A percentile compares a stretch with the other conserved stretches of the same genome.
These are phyloP conservation scores for Monosporascus sp. DNA, from an alignment of 2,329 filamentous ascomycete genomes.

Conservation along the genomic window DNA sequence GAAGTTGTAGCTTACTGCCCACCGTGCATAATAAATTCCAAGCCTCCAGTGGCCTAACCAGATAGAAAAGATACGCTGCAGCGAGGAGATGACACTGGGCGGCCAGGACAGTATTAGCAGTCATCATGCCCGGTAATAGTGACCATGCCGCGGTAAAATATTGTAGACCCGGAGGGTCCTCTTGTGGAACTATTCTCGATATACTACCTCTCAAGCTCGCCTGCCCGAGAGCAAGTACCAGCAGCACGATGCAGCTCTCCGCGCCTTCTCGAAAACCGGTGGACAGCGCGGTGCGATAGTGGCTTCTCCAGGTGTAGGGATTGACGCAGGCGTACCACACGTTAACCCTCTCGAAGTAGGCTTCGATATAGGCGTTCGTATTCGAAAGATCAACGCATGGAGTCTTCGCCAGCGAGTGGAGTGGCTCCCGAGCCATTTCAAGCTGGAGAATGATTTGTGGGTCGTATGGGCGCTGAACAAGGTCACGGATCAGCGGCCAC, in stretches of 20 bases:
- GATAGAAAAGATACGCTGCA: slow-evolving; percentile 76
- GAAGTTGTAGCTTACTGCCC: slow-evolving; percentile 73
- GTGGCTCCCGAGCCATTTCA: slow-evolving; percentile 73
- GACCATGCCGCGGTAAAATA: slow-evolving; percentile 80
- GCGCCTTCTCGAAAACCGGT: slow-evolving; percentile 73
- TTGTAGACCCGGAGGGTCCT: slow-evolving; percentile 68
- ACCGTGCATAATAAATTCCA: slow-evolving; percentile 77
- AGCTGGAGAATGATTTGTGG: slow-evolving; percentile 76
- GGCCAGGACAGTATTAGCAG: slow-evolving; percentile 69
- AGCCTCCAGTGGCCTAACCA: slow-evolving; percentile 75
- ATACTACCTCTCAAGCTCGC: slow-evolving; percentile 73
- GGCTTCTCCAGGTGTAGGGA: slow-evolving; percentile 70
- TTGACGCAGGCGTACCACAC: slow-evolving; percentile 84
- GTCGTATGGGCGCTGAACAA: slow-evolving; percentile 72
- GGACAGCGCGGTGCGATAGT: slow-evolving; percentile 69
- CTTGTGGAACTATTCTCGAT: slow-evolving; percentile 60
- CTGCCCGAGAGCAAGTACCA: slow-evolving; percentile 72
- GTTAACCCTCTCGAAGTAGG: slow-evolving; percentile 77
- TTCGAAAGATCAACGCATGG: slow-evolving; percentile 68
- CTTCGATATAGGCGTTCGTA: slow-evolving; percentile 67
- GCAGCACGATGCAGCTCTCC: slow-evolving; percentile 75
- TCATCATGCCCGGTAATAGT: slow-evolving; percentile 72
- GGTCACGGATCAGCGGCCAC: slow-evolving; percentile 73
- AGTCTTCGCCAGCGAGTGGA: slow-evolving; percentile 60
- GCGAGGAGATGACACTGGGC: slow-evolving; percentile 77